Percentiles rank a stretch among this genome's conserved stretches.
phyloP scores from a whole-genome alignment of 768 basidiomycete species.

The Ramaria rubella region DNA sequence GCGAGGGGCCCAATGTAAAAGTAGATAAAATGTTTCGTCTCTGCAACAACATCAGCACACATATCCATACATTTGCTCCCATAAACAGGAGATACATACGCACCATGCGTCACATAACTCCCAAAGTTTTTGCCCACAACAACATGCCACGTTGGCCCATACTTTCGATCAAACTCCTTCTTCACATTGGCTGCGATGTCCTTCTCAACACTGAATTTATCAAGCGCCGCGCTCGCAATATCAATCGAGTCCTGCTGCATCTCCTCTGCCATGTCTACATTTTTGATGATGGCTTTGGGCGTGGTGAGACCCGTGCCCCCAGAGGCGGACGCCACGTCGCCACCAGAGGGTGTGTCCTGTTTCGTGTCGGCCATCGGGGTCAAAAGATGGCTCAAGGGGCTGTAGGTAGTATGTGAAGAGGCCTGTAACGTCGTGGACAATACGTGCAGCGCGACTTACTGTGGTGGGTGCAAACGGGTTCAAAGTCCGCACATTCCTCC shows the following conservation, averaged over 20 bases:
- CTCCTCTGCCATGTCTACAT: conserved; percentile 93
- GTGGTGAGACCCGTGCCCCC: conserved; percentile 19
- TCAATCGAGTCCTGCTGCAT: conserved; percentile 95
- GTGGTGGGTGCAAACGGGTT: neutral
- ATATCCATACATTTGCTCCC: neutral
- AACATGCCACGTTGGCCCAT: conserved; percentile 96
- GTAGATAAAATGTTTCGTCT: conserved; percentile 99
- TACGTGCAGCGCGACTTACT: neutral
- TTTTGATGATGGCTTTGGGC: conserved; percentile 90
- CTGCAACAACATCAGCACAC: conserved; percentile 33
- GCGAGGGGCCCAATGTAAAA: conserved; percentile 92
- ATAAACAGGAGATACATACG: no score
- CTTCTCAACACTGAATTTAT: conserved; percentile 93
- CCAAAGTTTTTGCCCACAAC: conserved; percentile 99
- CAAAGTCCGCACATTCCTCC: neutral
- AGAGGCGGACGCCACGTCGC: conserved; percentile 1
- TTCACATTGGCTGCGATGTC: conserved; percentile 98
- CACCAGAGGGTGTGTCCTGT: conserved; percentile 6
- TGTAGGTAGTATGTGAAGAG: neutral
- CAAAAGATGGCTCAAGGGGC: neutral
- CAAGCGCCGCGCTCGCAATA: conserved; percentile 75
- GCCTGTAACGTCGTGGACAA: neutral
- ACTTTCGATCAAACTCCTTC: conserved; percentile 92
- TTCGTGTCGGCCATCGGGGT: conserved; percentile 8
- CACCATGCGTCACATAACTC: conserved; percentile 95